A percentile compares a stretch with the other conserved stretches of the same genome.
These are phyloP conservation scores for Saccharomycopsis capsularis DNA, from an alignment of 805 yeast species.

Conservation along the genomic window DNA sequence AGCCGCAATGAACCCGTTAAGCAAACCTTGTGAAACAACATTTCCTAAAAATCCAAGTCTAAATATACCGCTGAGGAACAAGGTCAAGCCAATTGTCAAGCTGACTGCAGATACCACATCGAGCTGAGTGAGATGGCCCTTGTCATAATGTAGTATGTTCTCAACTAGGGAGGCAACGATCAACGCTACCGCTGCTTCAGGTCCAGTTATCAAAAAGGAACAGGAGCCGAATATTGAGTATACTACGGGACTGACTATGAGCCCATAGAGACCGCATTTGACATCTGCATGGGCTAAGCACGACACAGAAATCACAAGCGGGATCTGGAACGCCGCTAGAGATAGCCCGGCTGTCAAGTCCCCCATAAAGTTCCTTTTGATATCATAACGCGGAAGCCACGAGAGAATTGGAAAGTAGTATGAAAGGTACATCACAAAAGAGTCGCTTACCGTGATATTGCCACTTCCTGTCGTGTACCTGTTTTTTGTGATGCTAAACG, in stretches of 20 bases:
- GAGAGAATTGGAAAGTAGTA: conserved; percentile 63
- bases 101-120: conserved; percentile 59
- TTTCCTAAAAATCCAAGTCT: conserved; percentile 82
- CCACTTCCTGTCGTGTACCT: background rate
- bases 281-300: conserved; percentile 81
- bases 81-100: conserved; percentile 51
- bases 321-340: conserved; percentile 85
- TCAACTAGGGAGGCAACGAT: conserved; percentile 74
- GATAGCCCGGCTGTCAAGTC: conserved; percentile 84
- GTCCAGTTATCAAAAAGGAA: conserved; percentile 84
- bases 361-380: conserved; percentile 32
- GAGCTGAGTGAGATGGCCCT: background rate
- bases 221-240: conserved; percentile 78
- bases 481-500: conserved; percentile 5
- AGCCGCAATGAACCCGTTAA: conserved; percentile 80
- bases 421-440: conserved; percentile 23
- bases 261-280: conserved; percentile 65
- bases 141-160: conserved; percentile 29
- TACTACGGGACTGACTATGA: conserved; percentile 67
- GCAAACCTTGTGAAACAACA: conserved; percentile 65
- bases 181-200: conserved; percentile 82
- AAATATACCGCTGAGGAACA: conserved; percentile 65
- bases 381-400: conserved; percentile 54
- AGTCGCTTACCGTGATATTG: background rate
- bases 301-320: conserved; percentile 50